Percentiles rank a stretch among this genome's conserved stretches.
Evolutionary conservation across 805 yeast genomes (phyloP).

Genomic region (Ogataea methanolica): DNA sequence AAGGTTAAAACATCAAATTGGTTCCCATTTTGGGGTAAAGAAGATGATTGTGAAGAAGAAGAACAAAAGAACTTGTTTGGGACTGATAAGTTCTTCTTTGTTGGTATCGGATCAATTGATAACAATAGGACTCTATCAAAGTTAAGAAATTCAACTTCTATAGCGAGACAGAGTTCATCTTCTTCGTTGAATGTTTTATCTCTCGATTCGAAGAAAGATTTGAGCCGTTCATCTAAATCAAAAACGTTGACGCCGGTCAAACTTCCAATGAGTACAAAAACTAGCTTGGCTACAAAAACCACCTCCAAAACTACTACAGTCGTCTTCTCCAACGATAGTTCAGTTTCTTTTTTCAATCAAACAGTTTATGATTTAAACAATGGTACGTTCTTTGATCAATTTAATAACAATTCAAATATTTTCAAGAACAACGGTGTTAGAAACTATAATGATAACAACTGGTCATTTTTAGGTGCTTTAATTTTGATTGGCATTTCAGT

Average conservation of each 20-base stretch:
- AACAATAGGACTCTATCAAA: not conserved
- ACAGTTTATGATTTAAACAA: too few species aligned
- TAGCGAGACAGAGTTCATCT: too few species aligned
- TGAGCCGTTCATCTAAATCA: too few species aligned
- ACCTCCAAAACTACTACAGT: not conserved
- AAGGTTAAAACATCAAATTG: not conserved
- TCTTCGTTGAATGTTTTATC: too few species aligned
- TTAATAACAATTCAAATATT: slow-evolving; percentile 6
- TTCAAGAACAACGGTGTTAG: slow-evolving; percentile 9
- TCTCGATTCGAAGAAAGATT: too few species aligned
- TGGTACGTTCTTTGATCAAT: not conserved
- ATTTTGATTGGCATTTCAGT: slow-evolving; percentile 18
- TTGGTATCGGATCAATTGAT: slow-evolving; percentile 24
- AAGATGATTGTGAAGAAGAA: slow-evolving; percentile 10
- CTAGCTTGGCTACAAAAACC: too few species aligned
- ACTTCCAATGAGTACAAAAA: too few species aligned
- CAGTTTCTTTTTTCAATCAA: not conserved
- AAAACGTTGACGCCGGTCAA: too few species aligned
- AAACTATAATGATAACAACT: slow-evolving; percentile 4
- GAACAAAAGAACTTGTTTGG: slow-evolving; percentile 15
- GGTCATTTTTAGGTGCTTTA: slow-evolving; percentile 22
- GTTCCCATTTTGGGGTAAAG: slow-evolving; percentile 10
- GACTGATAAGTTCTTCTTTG: slow-evolving; percentile 24
- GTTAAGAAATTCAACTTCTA: too few species aligned
- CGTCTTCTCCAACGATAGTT: not conserved